Percentiles rank a stretch among this genome's conserved stretches.
Evolutionary conservation across 176 grass and related monocot genomes (phyloP).

Genomic region (Lolium perenne): DNA sequence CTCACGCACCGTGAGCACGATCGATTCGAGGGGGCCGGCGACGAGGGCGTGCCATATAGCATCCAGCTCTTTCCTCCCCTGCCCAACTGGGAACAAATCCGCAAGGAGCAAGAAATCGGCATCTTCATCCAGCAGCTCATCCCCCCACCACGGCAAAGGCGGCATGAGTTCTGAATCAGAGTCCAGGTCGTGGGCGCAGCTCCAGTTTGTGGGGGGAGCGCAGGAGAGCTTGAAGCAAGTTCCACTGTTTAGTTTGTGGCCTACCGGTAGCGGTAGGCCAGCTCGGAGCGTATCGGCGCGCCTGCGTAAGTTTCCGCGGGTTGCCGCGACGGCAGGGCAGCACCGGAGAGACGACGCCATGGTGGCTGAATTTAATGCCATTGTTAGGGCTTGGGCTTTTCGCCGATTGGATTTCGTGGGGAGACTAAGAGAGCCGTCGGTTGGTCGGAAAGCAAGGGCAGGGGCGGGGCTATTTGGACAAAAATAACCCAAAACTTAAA

Average conservation of each 20-base stretch:
- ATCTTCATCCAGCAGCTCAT: background rate
- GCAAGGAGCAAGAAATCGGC: background rate
- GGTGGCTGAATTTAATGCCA: constrained; percentile 4
- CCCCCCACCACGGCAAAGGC: background rate
- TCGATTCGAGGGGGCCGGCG: background rate
- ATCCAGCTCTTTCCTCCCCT: background rate
- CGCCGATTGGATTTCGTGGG: background rate
- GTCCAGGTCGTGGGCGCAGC: background rate
- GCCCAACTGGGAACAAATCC: background rate
- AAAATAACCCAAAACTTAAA: no score
- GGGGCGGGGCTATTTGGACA: no score
- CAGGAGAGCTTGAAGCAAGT: background rate
- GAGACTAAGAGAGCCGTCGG: background rate
- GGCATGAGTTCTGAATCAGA: background rate
- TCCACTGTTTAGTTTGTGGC: background rate
- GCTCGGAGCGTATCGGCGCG: background rate
- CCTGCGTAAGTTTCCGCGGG: background rate
- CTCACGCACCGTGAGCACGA: constrained; percentile 10
- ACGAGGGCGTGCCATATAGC: constrained; percentile 9
- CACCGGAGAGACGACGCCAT: constrained; percentile 1
- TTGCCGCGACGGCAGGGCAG: background rate
- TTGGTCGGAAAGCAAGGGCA: no score
- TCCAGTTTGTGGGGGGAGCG: background rate
- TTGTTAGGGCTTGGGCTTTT: background rate
- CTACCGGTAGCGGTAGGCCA: background rate